These are phyloP conservation scores for Metschnikowia peoriensis DNA, from an alignment of 805 yeast genomes.

Conservation along the genomic window DNA sequence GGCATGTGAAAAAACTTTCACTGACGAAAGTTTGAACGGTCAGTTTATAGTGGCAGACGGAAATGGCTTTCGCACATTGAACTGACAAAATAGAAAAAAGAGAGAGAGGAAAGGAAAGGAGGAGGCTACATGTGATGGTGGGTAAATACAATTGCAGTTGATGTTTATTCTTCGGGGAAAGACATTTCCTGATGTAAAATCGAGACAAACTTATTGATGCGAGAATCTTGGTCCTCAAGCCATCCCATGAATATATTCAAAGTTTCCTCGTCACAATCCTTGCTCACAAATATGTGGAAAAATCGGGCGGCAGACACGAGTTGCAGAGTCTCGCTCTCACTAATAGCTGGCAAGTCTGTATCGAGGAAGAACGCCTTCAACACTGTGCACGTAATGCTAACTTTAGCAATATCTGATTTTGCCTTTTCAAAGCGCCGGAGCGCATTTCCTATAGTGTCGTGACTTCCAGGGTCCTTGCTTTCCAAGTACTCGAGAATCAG, in stretches of 20 bases:
- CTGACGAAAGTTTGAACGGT: slow-evolving; percentile 31
- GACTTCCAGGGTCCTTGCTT: background rate
- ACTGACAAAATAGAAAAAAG: background rate
- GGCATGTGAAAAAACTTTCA: slow-evolving; percentile 10
- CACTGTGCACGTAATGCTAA: slow-evolving; percentile 3
- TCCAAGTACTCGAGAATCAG: slow-evolving; percentile 7
- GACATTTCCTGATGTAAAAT: background rate
- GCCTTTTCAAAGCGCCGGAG: background rate
- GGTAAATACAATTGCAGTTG: too few species aligned
- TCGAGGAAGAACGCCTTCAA: slow-evolving; percentile 17
- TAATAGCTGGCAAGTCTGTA: background rate
- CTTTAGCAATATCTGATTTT: background rate
- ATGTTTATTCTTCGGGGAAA: background rate
- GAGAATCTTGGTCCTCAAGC: slow-evolving; percentile 11
- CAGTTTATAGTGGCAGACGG: slow-evolving; percentile 25
- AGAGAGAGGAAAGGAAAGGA: too few species aligned
- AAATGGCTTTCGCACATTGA: slow-evolving; percentile 4
- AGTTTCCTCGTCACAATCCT: slow-evolving; percentile 4
- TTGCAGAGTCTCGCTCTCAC: too few species aligned
- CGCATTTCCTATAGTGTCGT: background rate
- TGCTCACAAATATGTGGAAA: slow-evolving; percentile 2
- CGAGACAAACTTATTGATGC: background rate
- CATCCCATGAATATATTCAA: slow-evolving; percentile 9
- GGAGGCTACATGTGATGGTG: too few species aligned
- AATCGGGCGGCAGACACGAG: too few species aligned